These are phyloP conservation scores for Postia placenta DNA, from an alignment of 768 basidiomycete species.

Conservation along the genomic window DNA sequence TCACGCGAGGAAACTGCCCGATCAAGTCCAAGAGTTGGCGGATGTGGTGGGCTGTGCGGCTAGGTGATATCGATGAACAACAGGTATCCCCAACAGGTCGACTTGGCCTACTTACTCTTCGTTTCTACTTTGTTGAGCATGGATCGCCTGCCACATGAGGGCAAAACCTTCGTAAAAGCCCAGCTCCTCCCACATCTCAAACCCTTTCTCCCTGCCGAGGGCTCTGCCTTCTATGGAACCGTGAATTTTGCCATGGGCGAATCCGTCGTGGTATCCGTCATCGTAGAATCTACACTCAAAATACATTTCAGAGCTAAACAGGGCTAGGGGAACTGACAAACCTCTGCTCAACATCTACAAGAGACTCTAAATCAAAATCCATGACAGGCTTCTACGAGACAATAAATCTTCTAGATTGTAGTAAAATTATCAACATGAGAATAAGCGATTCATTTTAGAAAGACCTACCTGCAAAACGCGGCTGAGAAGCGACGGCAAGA, in stretches of 20 bases:
- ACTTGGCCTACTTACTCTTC: constrained; percentile 41
- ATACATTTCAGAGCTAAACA: background rate
- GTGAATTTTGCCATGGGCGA: constrained; percentile 81
- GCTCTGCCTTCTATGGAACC: constrained; percentile 89
- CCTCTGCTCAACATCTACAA: constrained; percentile 26
- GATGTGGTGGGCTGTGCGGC: constrained; percentile 59
- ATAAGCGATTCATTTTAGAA: no score
- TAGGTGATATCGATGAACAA: constrained; percentile 16
- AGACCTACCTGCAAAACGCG: no score
- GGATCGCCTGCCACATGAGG: constrained; percentile 55
- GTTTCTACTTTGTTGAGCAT: constrained; percentile 30
- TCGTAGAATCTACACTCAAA: constrained; percentile 62
- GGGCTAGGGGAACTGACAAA: constrained; percentile 7
- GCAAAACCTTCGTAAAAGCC: constrained; percentile 91
- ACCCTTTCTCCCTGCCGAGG: constrained; percentile 84
- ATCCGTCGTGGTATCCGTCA: constrained; percentile 70
- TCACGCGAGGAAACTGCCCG: constrained; percentile 67
- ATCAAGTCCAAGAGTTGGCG: constrained; percentile 67
- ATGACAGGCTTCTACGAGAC: no score
- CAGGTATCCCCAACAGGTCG: background rate
- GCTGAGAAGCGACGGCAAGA: no score
- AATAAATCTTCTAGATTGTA: no score
- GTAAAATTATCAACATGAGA: no score
- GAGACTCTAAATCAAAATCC: constrained; percentile 24
- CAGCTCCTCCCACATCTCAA: constrained; percentile 96